Evolutionary conservation across 2,329 filamentous ascomycete species (phyloP).

Genomic region (Aspergillus uvarum): DNA sequence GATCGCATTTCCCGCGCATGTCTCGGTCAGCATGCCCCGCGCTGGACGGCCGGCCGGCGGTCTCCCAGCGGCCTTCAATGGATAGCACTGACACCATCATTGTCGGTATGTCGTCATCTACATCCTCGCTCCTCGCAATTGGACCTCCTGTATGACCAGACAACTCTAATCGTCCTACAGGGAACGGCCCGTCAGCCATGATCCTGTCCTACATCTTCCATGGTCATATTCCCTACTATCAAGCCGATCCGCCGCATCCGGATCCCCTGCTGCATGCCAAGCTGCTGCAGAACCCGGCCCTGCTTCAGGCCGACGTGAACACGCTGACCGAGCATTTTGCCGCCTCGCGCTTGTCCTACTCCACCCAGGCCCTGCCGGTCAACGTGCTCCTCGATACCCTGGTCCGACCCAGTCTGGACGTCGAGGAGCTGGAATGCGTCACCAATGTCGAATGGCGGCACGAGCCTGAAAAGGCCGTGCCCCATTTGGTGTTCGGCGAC

Average conservation of each 20-base stretch:
- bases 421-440: slow-evolving; percentile 50
- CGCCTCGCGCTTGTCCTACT: slow-evolving; percentile 59
- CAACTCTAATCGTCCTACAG: slow-evolving; percentile 35
- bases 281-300: slow-evolving; percentile 47
- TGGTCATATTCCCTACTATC: slow-evolving; percentile 59
- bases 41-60: slow-evolving; percentile 26
- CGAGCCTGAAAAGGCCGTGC: slow-evolving; percentile 51
- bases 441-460: slow-evolving; percentile 57
- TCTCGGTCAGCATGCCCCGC: slow-evolving; percentile 33
- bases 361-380: slow-evolving; percentile 59
- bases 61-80: slow-evolving; percentile 32
- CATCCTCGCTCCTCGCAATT: not conserved
- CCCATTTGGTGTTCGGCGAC: slow-evolving; percentile 57
- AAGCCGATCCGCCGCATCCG: slow-evolving; percentile 52
- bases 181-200: slow-evolving; percentile 62
- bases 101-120: slow-evolving; percentile 40
- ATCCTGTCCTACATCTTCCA: slow-evolving; percentile 64
- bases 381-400: slow-evolving; percentile 62
- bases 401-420: slow-evolving; percentile 59
- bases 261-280: slow-evolving; percentile 58
- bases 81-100: slow-evolving; percentile 44
- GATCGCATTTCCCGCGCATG: slow-evolving; percentile 22
- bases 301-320: slow-evolving; percentile 50
- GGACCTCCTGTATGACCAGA: slow-evolving; percentile 14
- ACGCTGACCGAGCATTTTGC: slow-evolving; percentile 58